A percentile compares a stretch with the other conserved stretches of the same genome.
These are phyloP conservation scores for Erigeron philadelphicus DNA, from an alignment of 140 eudicot genomes.

Conservation along the genomic window DNA sequence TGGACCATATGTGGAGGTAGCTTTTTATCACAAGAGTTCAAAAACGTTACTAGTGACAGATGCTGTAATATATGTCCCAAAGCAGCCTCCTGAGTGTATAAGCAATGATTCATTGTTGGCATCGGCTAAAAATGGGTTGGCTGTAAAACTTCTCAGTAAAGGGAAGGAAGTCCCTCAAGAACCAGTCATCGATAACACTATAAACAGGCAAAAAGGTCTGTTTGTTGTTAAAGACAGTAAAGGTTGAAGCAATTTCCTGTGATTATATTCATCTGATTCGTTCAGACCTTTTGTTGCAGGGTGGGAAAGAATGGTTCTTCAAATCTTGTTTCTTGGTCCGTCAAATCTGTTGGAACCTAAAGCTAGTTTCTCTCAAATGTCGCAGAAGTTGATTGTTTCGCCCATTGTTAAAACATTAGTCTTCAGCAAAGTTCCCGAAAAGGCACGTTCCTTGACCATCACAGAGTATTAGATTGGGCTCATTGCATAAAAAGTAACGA, in stretches of 20 bases:
- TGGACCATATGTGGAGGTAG: slow-evolving; percentile 98
- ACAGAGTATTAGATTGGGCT: no score
- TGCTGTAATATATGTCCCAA: slow-evolving; percentile 88
- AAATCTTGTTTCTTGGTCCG: slow-evolving; percentile 93
- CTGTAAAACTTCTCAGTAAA: slow-evolving; percentile 85
- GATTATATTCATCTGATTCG: slow-evolving; percentile 12
- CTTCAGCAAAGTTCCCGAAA: slow-evolving; percentile 99
- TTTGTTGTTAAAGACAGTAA: slow-evolving; percentile 16
- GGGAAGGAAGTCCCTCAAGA: slow-evolving; percentile 82
- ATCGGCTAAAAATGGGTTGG: slow-evolving; percentile 92
- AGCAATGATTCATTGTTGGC: slow-evolving; percentile 74
- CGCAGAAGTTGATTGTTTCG: slow-evolving; percentile 91
- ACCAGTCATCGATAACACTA: slow-evolving; percentile 73
- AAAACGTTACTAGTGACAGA: slow-evolving; percentile 83
- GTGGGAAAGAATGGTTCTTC: slow-evolving; percentile 99
- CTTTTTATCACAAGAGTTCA: slow-evolving; percentile 87
- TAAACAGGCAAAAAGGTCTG: slow-evolving; percentile 77
- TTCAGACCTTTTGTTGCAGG: slow-evolving; percentile 41
- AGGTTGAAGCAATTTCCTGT: slow-evolving; percentile 17
- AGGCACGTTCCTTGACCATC: slow-evolving; percentile 41
- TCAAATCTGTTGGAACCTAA: slow-evolving; percentile 92
- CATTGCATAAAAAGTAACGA: no score
- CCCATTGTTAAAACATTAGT: slow-evolving; percentile 95
- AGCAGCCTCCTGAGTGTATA: slow-evolving; percentile 89
- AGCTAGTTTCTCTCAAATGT: slow-evolving; percentile 91